Conservation (phyloP, 192 early-diverging fungal genomes). For the Lobulomyces angularis region DNA sequence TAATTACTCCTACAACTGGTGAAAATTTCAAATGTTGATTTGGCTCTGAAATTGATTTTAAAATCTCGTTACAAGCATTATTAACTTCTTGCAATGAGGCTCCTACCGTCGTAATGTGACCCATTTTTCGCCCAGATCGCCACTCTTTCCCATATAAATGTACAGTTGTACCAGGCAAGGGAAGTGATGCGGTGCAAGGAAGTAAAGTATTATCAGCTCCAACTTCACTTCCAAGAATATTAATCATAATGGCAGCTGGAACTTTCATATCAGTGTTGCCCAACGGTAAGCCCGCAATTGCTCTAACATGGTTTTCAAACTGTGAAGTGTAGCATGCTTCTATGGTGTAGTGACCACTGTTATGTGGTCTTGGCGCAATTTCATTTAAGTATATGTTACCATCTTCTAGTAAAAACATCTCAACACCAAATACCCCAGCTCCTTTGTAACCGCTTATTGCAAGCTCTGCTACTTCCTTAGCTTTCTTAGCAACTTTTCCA, state of each 20-base stretch:
- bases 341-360: constrained; percentile 98
- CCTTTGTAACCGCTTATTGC: constrained; percentile 60
- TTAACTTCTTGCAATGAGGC: constrained; percentile 72
- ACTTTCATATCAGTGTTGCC: constrained; percentile 82
- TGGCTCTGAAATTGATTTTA: constrained; percentile 25
- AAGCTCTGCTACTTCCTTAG: constrained; percentile 71
- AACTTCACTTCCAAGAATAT: constrained; percentile 67
- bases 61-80: constrained; percentile 43
- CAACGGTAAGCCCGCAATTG: constrained; percentile 80
- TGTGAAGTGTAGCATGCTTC: constrained; percentile 96
- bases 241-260: constrained; percentile 84
- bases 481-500: constrained; percentile 54
- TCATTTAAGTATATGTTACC: constrained; percentile 87
- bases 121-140: constrained; percentile 90
- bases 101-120: constrained; percentile 87
- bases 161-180: constrained; percentile 71
- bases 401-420: constrained; percentile 89
- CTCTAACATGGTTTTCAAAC: constrained; percentile 87
- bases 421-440: constrained; percentile 92
- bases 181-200: constrained; percentile 58
- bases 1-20: constrained; percentile 94
- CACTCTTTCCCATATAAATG: constrained; percentile 95
- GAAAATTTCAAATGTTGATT: constrained; percentile 1
- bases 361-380: constrained; percentile 97
- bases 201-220: constrained; percentile 39